Evolutionary conservation across 2,329 filamentous ascomycete species (phyloP).

Genomic region (Fusarium sulawesiense): DNA sequence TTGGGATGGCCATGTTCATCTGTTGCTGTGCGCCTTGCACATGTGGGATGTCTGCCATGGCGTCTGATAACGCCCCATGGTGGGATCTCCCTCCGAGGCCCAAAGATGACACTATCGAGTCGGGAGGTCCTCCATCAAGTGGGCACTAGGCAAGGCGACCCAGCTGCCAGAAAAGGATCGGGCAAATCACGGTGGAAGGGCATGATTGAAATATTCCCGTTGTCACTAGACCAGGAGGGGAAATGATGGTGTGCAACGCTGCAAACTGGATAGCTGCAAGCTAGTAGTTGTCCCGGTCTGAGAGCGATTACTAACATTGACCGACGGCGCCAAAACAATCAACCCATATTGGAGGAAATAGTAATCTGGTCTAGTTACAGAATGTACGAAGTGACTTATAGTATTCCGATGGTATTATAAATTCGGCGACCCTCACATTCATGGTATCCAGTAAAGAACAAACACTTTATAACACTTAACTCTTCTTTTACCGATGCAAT

Average conservation of each 20-base stretch:
- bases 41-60: rapidly evolving
- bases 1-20: no score
- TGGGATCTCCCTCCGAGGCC: background rate
- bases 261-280: background rate
- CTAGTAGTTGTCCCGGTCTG: background rate
- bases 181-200: no score
- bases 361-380: background rate
- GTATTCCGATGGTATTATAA: background rate
- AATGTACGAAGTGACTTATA: background rate
- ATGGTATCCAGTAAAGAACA: rapidly evolving
- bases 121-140: background rate
- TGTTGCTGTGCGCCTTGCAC: background rate
- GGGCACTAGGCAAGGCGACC: background rate
- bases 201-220: background rate
- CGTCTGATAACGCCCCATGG: background rate
- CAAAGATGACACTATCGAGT: background rate
- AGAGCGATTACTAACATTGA: background rate
- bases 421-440: background rate
- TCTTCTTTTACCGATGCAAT: background rate
- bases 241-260: no score
- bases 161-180: no score
- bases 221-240: no score
- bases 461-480: background rate
- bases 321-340: background rate
- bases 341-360: rapidly evolving